Evolutionary conservation across 192 early-diverging fungal genomes (phyloP).

Genomic region (Coemansia sp.): DNA sequence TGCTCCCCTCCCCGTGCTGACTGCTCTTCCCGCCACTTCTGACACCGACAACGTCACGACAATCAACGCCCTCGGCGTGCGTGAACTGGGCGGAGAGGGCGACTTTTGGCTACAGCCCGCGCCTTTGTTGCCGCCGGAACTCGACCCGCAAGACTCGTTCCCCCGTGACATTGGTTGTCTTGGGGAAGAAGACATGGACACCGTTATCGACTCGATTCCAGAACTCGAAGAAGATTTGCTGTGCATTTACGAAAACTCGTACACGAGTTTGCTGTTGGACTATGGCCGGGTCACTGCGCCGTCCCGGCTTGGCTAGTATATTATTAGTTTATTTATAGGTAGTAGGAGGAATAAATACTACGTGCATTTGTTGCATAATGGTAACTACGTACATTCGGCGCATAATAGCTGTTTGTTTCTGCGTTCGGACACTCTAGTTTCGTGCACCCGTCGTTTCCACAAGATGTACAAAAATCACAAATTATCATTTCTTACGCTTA

Average conservation of each 20-base stretch:
- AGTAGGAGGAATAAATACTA: not conserved
- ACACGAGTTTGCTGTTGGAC: conserved; percentile 67
- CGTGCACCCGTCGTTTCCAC: too few species aligned
- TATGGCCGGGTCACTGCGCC: conserved; percentile 66
- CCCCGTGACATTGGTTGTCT: conserved; percentile 30
- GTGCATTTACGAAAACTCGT: conserved; percentile 64
- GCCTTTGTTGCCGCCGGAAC: conserved; percentile 44
- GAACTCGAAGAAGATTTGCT: conserved; percentile 70
- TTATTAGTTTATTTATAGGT: not conserved
- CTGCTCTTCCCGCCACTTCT: conserved; percentile 5
- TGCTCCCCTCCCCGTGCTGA: conserved; percentile 3
- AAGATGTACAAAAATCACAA: too few species aligned
- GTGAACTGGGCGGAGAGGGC: conserved; percentile 37
- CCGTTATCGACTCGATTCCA: conserved; percentile 55
- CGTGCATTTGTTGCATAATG: too few species aligned
- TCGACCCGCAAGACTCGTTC: conserved; percentile 19
- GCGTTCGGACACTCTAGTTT: too few species aligned
- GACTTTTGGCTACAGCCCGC: conserved; percentile 39
- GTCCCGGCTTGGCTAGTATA: conserved; percentile 55
- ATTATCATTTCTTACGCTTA: too few species aligned
- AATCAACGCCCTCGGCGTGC: conserved; percentile 46
- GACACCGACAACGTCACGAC: conserved; percentile 20
- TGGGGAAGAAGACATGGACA: conserved; percentile 29
- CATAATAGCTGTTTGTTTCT: too few species aligned
- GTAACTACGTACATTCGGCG: too few species aligned